Evolutionary conservation across 768 basidiomycete genomes (phyloP), one percentile per base, ranked within the genome.

Genomic region (Pluteus cervinus): DNA sequence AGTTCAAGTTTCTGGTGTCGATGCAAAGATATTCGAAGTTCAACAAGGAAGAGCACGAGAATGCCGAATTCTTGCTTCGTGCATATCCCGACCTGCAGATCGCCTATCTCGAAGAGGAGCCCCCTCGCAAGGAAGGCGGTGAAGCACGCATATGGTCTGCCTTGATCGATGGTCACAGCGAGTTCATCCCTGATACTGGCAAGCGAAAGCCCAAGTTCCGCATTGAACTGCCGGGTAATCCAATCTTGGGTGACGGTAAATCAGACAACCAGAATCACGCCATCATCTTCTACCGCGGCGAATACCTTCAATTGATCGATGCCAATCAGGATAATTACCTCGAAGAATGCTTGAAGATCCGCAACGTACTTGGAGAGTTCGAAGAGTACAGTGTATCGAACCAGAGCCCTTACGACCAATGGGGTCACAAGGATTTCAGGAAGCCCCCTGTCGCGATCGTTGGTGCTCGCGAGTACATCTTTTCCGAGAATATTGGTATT

Each of bases 181-280:
- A 98, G 61, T 92, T 98, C 57, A 68, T 85, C 31, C 79, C 87
- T 1, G 86, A 92, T 53, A 89, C 80, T 14, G 91, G 90, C 23
- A 79, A 86, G 40, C 76, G 96, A 30, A 68, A 84, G 23, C 94
- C 96, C 51, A 99, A 99, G 68, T 99, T 98, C 79, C 81, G 93
- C 41, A 89, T 99, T 58, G 94, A 99, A 63, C 73, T 98, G 11
- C 96, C 96, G 30, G 96, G 96, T 17, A 99, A 99, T 66, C 96
- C 96, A 1, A 99, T 99, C 66, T 76, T 98, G 36, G 96, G 94
- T 42, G 96, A 99, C 54, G 96, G 96, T 41, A 99, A 99, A 65
- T 94, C 91, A 17, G 96, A 99, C 69, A 99, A 99, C 63, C 96
- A 98, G 75, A 98, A 99, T 60, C 96, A 99, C 50, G 94, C 96